Base-by-base conservation (phyloP, 148 eudicot genomes). In the Rhododendron williamsianum region DNA sequence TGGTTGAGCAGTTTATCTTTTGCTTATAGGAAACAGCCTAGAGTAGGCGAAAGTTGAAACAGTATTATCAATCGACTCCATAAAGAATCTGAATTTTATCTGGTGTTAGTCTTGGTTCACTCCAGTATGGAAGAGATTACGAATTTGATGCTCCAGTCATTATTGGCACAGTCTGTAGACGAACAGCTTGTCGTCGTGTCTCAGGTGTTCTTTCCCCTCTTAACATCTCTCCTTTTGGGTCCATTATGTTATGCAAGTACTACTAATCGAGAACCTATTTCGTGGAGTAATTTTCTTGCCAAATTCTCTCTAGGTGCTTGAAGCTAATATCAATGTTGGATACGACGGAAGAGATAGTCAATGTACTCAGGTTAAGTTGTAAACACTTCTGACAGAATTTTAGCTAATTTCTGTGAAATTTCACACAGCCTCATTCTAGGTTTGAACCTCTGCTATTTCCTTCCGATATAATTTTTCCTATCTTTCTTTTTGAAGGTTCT, bases 181-280 rank as follows among this genome's bases (percentile, higher is more conserved):
- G 89, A 91, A 83, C 90, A 91, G 83, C 90, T 91, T 58, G 85
- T 91, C 54, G 89, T 91, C 41, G 85, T 91, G 81, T 91, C 92
- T 54, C 92, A 91, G 91, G 92, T 87, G 21, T 49, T 21, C 46
- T 77, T 36, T 30, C 41, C 72, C 43, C 21, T 38, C 38, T 27
- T 45, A 43, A 21, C 65, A 9, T 30, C 35, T 74, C 74, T n/a
- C 48, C 51, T 33, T 74, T 45, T 63, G 21, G 46, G 10, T 54
- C 69, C 69, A 16, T 54, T 63, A 54, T 25, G 2, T 52, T 54
- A n/a, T n/a, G 81, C 41, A 82, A 6, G 9, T 18, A 81, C 38
- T 78, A 1, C 74, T 18, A 79, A 18, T 54, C 7, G 11, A 30
- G 27, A 43, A 19, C 51, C 41, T 25, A 13, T 16, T 45, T 10